A percentile compares a stretch with the other conserved stretches of the same genome.
Evolutionary conservation across 306 rosid genomes (phyloP).

Genomic region (Rubus parviflorus): DNA sequence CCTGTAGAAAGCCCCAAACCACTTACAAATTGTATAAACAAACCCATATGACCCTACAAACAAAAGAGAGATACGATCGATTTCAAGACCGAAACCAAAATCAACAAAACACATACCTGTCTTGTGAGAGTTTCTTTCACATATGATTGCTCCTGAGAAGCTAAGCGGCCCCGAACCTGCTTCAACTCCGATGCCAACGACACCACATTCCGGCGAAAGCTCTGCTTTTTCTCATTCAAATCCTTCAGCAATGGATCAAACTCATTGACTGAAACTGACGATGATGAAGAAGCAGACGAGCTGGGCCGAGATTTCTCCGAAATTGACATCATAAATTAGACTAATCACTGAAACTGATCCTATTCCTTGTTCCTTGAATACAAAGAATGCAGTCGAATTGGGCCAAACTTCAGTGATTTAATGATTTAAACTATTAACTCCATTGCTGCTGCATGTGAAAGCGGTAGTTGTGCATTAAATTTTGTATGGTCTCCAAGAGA

Average conservation of each 20-base stretch:
- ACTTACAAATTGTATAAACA: slow-evolving; percentile 13
- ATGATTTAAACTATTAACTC: slow-evolving; percentile 34
- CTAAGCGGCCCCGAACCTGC: slow-evolving; percentile 72
- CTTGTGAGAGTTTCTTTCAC: slow-evolving; percentile 69
- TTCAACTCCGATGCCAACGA: slow-evolving; percentile 88
- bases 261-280: slow-evolving; percentile 35
- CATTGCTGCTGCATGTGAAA: slow-evolving; percentile 45
- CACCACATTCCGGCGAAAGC: slow-evolving; percentile 82
- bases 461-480: slow-evolving; percentile 49
- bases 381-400: slow-evolving; percentile 33
- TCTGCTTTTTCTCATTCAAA: slow-evolving; percentile 88
- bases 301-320: slow-evolving; percentile 42
- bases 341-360: slow-evolving; percentile 10
- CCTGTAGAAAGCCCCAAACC: slow-evolving; percentile 43
- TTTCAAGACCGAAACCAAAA: slow-evolving; percentile 29
- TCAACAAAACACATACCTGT: slow-evolving; percentile 53
- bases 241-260: slow-evolving; percentile 80
- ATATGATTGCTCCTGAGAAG: slow-evolving; percentile 75
- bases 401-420: slow-evolving; percentile 24
- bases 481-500: slow-evolving; percentile 20
- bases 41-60: slow-evolving; percentile 46
- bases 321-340: slow-evolving; percentile 51
- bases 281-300: slow-evolving; percentile 21
- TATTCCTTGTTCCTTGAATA: slow-evolving; percentile 1
- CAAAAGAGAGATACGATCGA: slow-evolving; percentile 31